Base-by-base conservation (phyloP, 768 basidiomycete species). In the Collybiopsis luxurians region DNA sequence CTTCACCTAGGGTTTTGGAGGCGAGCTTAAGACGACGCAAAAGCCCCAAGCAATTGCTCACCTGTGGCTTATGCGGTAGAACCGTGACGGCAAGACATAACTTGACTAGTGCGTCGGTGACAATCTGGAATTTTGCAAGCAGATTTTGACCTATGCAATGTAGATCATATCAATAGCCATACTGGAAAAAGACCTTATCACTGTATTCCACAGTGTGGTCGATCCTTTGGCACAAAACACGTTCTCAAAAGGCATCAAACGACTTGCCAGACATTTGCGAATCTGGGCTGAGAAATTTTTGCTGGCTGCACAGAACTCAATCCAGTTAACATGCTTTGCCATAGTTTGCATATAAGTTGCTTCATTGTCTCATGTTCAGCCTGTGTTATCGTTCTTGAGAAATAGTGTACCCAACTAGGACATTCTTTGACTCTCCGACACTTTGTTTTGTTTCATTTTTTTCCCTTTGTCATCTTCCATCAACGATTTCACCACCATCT, bases 81-180 rank as follows among this genome's bases (percentile, higher is more conserved):
- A 51, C 50, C 21, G 36, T 51, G 21, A 51, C 50, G 15, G 50
- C 50, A 2, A 36, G 23, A 9, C 50, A 51, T 51, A 51, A 51
- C 26, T 23, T 51, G 21, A 51, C n/a, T 15, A 40, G 50, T 51
- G 36, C 23, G 50, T 40, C 10, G 9, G 31, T 19, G 12, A n/a
- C 24, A n/a, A 24, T 3, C 13, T 24, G 23, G 11, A 34, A 24
- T 2, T 39, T 13, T 51, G 24, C 12, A n/a, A n/a, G 23, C 24
- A 17, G 13, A 13, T 23, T 12, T 45, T 24, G 2, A 45, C 13
- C 24, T 1, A 19, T 40, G n/a, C 12, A 6, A 10, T 26, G 11
- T 15, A 51, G 50, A 51, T 51, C 50, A 51, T 30, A 4, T 26
- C 17, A 51, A 51, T 40, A 36, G 31, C 9, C 50, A 51, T 36